phyloP scores from a whole-genome alignment of 306 rosid species.

The Fragaria iinumae region DNA sequence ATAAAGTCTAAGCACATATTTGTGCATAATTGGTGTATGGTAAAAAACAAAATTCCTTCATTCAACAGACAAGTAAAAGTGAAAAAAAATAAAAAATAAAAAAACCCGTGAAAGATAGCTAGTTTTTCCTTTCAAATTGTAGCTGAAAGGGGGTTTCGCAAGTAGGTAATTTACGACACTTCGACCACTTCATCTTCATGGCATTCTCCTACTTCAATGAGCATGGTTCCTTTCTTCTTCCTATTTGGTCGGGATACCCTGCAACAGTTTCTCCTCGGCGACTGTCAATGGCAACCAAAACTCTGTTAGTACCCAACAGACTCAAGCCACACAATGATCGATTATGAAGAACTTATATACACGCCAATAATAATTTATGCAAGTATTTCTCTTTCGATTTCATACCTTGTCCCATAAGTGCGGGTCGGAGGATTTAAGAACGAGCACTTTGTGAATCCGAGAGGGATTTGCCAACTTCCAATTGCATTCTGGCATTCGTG shows the following conservation, averaged over 20 bases:
- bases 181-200: not conserved
- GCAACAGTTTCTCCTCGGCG: conserved; percentile 77
- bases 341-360: no score
- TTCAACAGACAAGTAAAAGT: not conserved
- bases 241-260: conserved; percentile 29
- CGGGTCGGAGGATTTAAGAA: conserved; percentile 51
- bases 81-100: no score
- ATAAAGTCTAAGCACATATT: not conserved
- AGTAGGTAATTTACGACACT: conserved; percentile 12
- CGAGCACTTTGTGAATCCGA: conserved; percentile 34
- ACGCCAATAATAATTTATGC: not conserved
- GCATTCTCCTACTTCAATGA: conserved; percentile 46
- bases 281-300: conserved; percentile 30
- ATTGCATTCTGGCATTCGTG: conserved; percentile 32
- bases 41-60: not conserved
- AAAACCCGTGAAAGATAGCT: no score
- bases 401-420: conserved; percentile 66
- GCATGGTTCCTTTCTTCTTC: conserved; percentile 38
- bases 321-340: not conserved
- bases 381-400: not conserved
- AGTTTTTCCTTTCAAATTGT: not conserved
- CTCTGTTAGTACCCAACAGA: not conserved
- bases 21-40: not conserved
- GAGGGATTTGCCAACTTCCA: conserved; percentile 64
- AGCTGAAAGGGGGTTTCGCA: not conserved